Conservation (phyloP, 768 basidiomycete species). For the Wakefieldia striispora region DNA sequence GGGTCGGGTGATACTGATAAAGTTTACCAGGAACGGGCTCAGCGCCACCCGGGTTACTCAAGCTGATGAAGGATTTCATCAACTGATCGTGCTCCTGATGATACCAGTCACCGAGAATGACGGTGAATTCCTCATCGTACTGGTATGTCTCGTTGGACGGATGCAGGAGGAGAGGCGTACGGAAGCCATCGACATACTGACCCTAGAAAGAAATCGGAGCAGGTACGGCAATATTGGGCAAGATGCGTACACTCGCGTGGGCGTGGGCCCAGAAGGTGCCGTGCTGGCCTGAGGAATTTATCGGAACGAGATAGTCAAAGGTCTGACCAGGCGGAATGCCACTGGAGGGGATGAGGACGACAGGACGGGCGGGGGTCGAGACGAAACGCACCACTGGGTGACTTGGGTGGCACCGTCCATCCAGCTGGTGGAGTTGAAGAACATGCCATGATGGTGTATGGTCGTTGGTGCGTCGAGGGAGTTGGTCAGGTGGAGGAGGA, state of each 20-base stretch:
- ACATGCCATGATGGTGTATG: slow-evolving; percentile 95
- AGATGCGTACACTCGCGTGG: slow-evolving; percentile 45
- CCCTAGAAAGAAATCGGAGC: slow-evolving; percentile 42
- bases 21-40: slow-evolving; percentile 82
- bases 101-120: slow-evolving; percentile 92
- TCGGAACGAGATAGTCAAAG: slow-evolving; percentile 73
- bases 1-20: neutral
- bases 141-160: slow-evolving; percentile 58
- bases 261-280: slow-evolving; percentile 85
- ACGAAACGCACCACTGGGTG: slow-evolving; percentile 68
- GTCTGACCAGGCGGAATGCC: slow-evolving; percentile 74
- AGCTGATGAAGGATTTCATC: slow-evolving; percentile 62
- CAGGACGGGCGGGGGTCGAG: neutral
- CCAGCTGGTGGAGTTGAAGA: slow-evolving; percentile 84
- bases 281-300: slow-evolving; percentile 65
- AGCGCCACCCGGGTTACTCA: slow-evolving; percentile 75
- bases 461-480: slow-evolving; percentile 63
- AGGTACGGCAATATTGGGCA: too few species aligned
- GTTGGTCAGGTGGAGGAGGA: slow-evolving; percentile 78
- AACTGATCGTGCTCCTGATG: slow-evolving; percentile 69
- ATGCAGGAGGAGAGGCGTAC: slow-evolving; percentile 82
- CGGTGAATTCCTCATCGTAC: slow-evolving; percentile 90
- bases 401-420: slow-evolving; percentile 85
- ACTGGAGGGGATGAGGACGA: slow-evolving; percentile 35
- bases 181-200: slow-evolving; percentile 91